These are phyloP conservation scores for Trametes cinnabarina DNA, from an alignment of 768 basidiomycete species.

Conservation along the genomic window DNA sequence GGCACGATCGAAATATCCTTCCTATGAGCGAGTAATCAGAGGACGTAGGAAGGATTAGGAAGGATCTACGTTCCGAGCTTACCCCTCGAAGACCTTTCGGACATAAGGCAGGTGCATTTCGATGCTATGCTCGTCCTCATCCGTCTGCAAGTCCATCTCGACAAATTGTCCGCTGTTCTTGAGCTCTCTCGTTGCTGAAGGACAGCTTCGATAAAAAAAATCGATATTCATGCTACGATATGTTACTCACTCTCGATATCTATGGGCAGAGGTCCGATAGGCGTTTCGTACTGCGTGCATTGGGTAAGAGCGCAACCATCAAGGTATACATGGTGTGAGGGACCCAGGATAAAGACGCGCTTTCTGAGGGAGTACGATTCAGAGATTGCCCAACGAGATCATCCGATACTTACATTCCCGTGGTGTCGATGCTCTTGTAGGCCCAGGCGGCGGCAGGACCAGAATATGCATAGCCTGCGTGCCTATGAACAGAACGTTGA, in stretches of 20 bases:
- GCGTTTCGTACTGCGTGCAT: conserved; percentile 80
- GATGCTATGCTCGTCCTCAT: conserved; percentile 95
- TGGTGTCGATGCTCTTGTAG: conserved; percentile 82
- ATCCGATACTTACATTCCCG: conserved; percentile 63
- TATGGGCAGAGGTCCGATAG: conserved; percentile 77
- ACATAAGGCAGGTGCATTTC: conserved; percentile 98
- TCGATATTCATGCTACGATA: too few species aligned
- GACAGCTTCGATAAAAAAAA: background rate
- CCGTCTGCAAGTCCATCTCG: conserved; percentile 60
- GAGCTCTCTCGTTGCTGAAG: conserved; percentile 65
- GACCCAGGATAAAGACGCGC: conserved; percentile 91
- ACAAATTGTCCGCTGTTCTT: conserved; percentile 65
- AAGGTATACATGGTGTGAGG: conserved; percentile 90
- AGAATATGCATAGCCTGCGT: conserved; percentile 95
- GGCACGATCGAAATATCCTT: conserved; percentile 82
- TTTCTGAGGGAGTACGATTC: conserved; percentile 48
- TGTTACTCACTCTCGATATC: conserved; percentile 79
- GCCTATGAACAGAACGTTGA: conserved; percentile 44
- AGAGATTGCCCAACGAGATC: background rate
- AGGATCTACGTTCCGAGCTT: conserved; percentile 16
- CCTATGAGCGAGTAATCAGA: conserved; percentile 35
- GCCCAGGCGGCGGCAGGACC: conserved; percentile 96
- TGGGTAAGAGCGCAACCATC: conserved; percentile 81
- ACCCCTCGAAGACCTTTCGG: conserved; percentile 83
- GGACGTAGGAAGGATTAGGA: background rate